phyloP scores from a whole-genome alignment of 2,329 filamentous ascomycete species.

The Hymenoscyphus linearis region DNA sequence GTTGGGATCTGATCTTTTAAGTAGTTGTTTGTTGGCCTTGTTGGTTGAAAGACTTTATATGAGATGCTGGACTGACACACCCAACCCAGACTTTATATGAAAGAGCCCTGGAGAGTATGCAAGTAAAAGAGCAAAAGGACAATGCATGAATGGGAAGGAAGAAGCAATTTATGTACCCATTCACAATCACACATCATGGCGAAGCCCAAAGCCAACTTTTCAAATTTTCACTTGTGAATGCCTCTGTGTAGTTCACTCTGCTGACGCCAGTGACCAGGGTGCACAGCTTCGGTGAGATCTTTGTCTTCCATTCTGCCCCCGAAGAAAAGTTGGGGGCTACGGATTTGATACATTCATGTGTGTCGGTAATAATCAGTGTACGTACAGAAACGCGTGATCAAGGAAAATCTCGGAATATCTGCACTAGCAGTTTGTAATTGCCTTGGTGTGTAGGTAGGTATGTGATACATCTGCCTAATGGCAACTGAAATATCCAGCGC shows the following conservation, averaged over 20 bases:
- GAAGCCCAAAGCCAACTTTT: background rate
- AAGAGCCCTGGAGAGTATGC: conserved; percentile 2
- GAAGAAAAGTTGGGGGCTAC: background rate
- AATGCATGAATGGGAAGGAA: background rate
- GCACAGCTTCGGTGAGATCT: background rate
- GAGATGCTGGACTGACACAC: background rate
- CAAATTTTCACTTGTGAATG: background rate
- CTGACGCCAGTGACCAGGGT: background rate
- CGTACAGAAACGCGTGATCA: background rate
- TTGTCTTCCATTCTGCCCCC: background rate
- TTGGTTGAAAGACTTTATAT: background rate
- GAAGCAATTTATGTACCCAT: background rate
- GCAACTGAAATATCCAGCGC: background rate
- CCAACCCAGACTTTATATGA: conserved; percentile 1
- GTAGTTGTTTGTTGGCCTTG: no score
- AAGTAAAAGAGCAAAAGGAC: background rate
- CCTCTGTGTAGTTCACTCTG: background rate
- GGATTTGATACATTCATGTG: no score
- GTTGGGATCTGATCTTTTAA: background rate
- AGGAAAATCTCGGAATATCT: background rate
- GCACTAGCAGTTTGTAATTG: background rate
- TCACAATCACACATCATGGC: background rate
- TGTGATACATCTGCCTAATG: background rate
- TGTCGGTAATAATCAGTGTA: background rate
- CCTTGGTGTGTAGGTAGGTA: background rate